Evolutionary conservation across 108 stramenopile species (phyloP).

Genomic region (Hondaea fermentalgiana): DNA sequence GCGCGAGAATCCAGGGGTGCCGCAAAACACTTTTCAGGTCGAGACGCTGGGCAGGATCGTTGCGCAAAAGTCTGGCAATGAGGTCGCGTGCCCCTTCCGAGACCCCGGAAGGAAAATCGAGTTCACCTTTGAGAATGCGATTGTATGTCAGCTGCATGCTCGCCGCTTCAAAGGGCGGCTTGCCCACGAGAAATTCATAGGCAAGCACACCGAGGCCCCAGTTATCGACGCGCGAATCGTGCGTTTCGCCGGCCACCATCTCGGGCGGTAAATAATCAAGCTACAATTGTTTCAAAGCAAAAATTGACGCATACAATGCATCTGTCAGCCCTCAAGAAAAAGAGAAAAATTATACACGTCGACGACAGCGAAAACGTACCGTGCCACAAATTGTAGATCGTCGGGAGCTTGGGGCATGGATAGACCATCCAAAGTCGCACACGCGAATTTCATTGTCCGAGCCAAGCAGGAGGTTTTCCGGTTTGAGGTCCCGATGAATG

Average conservation of each 20-base stretch:
- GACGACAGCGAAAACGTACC: not conserved
- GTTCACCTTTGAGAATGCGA: slow-evolving; percentile 78
- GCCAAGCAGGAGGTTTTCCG: slow-evolving; percentile 38
- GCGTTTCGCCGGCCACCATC: slow-evolving; percentile 24
- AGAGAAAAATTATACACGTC: too few species aligned
- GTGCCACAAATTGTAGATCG: slow-evolving; percentile 45
- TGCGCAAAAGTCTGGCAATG: slow-evolving; percentile 72
- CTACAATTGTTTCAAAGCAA: not conserved
- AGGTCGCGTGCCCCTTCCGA: slow-evolving; percentile 84
- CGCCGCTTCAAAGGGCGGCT: slow-evolving; percentile 22
- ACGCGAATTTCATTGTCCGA: slow-evolving; percentile 26
- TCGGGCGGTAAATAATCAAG: slow-evolving; percentile 33
- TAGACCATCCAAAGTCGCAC: slow-evolving; percentile 48
- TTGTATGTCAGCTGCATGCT: slow-evolving; percentile 70
- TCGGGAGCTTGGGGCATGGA: slow-evolving; percentile 37
- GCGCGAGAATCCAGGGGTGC: slow-evolving; percentile 76
- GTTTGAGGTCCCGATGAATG: slow-evolving; percentile 54
- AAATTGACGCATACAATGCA: too few species aligned
- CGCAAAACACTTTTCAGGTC: slow-evolving; percentile 62
- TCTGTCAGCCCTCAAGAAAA: too few species aligned
- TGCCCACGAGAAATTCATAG: slow-evolving; percentile 36
- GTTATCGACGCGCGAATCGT: slow-evolving; percentile 28
- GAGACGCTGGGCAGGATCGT: slow-evolving; percentile 75
- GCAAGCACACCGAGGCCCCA: slow-evolving; percentile 41
- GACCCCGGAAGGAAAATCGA: slow-evolving; percentile 67